These are phyloP conservation scores for Fusarium sp. DNA, from an alignment of 2,329 filamentous ascomycete species.

Conservation along the genomic window DNA sequence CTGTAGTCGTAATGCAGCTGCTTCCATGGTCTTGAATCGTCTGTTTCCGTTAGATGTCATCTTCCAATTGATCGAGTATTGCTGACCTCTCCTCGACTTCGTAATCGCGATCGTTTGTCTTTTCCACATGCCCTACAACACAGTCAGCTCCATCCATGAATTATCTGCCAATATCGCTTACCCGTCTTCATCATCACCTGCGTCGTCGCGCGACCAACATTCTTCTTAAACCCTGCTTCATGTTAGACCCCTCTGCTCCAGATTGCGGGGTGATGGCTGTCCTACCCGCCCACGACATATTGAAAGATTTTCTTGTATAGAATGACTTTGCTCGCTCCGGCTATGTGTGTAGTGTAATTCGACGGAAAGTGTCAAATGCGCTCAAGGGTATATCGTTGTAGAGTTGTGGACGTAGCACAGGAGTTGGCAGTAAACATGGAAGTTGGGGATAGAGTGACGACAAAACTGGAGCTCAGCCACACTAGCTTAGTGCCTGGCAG, in stretches of 20 bases:
- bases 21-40: constrained; percentile 97
- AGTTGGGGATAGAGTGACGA: constrained; percentile 48
- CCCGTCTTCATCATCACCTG: constrained; percentile 99
- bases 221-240: constrained; percentile 74
- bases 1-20: constrained; percentile 89
- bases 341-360: constrained; percentile 18
- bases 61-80: constrained; percentile 4
- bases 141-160: constrained; percentile 23
- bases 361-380: constrained; percentile 25
- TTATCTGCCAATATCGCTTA: constrained; percentile 54
- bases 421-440: constrained; percentile 44
- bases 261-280: constrained; percentile 48
- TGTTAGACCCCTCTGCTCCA: constrained; percentile 50
- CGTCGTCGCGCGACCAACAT: constrained; percentile 98
- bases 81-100: constrained; percentile 91
- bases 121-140: constrained; percentile 86
- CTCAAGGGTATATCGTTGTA: constrained; percentile 35
- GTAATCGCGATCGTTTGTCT: constrained; percentile 98
- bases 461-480: constrained; percentile 53
- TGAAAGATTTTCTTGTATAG: constrained; percentile 45
- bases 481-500: constrained; percentile 35
- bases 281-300: constrained; percentile 80
- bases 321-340: constrained; percentile 15
- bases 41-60: constrained; percentile 60
- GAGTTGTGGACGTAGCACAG: constrained; percentile 33